phyloP scores from a whole-genome alignment of 2,329 filamentous ascomycete genomes.

The Pestalotiopsis sp. region DNA sequence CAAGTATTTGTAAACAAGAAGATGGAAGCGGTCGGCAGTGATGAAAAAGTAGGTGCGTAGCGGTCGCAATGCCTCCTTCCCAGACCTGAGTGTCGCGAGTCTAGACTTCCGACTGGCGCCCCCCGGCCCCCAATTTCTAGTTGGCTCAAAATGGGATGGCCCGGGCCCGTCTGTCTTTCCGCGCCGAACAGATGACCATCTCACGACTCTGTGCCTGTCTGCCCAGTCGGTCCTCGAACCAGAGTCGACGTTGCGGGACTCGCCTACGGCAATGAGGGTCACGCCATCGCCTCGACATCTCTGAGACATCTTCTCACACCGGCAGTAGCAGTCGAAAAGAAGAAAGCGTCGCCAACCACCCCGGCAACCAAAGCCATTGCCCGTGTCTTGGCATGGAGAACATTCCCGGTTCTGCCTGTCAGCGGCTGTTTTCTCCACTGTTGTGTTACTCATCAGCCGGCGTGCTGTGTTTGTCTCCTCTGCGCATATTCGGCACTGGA shows the following conservation, averaged over 20 bases:
- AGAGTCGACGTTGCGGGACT: neutral
- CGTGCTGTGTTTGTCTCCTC: neutral
- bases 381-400: neutral
- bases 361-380: neutral
- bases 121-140: neutral
- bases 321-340: neutral
- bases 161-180: neutral
- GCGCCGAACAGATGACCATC: neutral
- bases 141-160: neutral
- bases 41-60: neutral
- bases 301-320: neutral
- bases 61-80: neutral
- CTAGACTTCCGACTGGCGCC: neutral
- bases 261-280: neutral
- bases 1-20: neutral
- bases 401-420: neutral
- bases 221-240: neutral
- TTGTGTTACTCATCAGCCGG: neutral
- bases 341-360: neutral
- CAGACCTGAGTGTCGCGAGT: neutral
- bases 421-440: neutral
- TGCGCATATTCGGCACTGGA: neutral
- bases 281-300: neutral
- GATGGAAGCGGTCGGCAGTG: neutral
- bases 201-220: neutral